phyloP scores from a whole-genome alignment of 2,329 filamentous ascomycete genomes.

The Ophiostoma quercus region DNA sequence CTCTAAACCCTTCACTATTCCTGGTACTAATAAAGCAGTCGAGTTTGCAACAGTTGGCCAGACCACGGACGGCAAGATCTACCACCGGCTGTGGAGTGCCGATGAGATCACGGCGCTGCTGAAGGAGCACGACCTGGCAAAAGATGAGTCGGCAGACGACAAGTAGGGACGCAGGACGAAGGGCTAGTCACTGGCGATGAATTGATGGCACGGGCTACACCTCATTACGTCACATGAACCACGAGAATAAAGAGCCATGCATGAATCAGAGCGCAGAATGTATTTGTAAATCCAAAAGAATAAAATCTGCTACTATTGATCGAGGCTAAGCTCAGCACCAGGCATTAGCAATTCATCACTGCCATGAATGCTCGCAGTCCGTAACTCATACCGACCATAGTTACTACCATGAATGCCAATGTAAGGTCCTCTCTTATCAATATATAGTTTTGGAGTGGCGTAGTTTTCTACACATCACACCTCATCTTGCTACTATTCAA shows the following conservation, averaged over 20 bases:
- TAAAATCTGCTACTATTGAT: neutral
- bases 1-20: neutral
- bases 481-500: too few relatives aligned
- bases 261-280: neutral
- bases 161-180: slow-evolving; percentile 40
- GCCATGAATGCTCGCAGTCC: neutral
- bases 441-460: too few relatives aligned
- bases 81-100: slow-evolving; percentile 94
- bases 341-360: neutral
- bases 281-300: neutral
- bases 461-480: too few relatives aligned
- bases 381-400: too few relatives aligned
- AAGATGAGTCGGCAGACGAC: slow-evolving; percentile 69
- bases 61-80: slow-evolving; percentile 92
- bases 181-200: neutral
- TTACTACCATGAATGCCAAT: too few relatives aligned
- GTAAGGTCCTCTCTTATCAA: too few relatives aligned
- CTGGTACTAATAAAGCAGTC: slow-evolving; percentile 50
- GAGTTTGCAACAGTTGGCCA: slow-evolving; percentile 98
- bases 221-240: neutral
- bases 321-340: neutral
- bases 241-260: neutral
- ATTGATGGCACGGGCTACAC: neutral
- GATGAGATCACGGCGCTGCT: slow-evolving; percentile 93
- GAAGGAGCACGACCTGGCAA: slow-evolving; percentile 92